Conservation (phyloP, 2,329 filamentous ascomycete genomes). For the Chaetomiaceae sp. region DNA sequence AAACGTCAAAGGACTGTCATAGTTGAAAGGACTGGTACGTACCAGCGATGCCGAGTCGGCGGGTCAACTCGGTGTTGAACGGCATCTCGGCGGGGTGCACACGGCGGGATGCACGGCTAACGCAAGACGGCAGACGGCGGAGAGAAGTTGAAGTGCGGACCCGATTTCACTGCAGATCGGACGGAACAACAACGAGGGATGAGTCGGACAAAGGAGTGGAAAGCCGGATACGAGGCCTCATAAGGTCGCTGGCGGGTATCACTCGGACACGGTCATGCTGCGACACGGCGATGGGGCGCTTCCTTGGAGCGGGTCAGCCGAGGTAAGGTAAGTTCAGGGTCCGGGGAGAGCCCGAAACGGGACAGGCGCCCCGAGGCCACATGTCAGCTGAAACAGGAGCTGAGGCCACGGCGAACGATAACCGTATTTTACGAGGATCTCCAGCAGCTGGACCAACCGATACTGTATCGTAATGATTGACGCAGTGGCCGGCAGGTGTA, state of each 20-base stretch:
- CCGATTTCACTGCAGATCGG: constrained; percentile 1
- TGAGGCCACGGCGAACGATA: too few species aligned
- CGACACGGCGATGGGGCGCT: constrained; percentile 5
- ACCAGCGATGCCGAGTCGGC: constrained; percentile 51
- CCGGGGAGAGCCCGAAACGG: constrained; percentile 3
- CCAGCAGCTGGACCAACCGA: too few species aligned
- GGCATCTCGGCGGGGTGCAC: constrained; percentile 41
- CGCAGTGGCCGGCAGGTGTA: too few species aligned
- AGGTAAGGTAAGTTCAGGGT: neutral
- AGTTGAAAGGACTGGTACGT: constrained; percentile 7
- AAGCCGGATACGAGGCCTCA: neutral
- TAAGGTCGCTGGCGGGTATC: constrained; percentile 4
- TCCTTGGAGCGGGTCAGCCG: constrained; percentile 6
- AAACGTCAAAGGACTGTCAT: neutral
- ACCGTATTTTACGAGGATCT: too few species aligned
- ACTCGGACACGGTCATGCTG: constrained; percentile 10
- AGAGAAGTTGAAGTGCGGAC: constrained; percentile 1
- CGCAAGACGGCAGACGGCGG: neutral
- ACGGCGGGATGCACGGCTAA: neutral
- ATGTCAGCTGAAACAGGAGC: neutral
- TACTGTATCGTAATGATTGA: too few species aligned
- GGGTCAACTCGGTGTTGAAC: constrained; percentile 54
- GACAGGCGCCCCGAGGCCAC: neutral
- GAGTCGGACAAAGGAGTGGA: constrained; percentile 9
- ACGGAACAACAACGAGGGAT: constrained; percentile 7